Conservation (phyloP, 1,284 basidiomycete species). For the Cryptococcus neoformans region DNA sequence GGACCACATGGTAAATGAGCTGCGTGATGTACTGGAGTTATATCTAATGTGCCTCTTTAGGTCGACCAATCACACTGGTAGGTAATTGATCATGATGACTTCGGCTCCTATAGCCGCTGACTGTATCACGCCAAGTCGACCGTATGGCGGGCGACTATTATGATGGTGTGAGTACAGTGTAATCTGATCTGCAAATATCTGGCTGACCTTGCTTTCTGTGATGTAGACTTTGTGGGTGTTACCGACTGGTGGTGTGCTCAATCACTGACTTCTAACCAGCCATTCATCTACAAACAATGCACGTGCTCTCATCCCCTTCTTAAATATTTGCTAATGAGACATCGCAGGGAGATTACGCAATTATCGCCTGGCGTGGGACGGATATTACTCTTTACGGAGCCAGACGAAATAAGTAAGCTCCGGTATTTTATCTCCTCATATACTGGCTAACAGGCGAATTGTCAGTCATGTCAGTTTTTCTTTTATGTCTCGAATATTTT, state of each 20-base stretch:
- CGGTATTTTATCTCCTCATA: constrained; percentile 26
- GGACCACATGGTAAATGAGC: constrained; percentile 1
- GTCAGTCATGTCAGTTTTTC: neutral
- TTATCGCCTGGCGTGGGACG: constrained; percentile 27
- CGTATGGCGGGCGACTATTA: constrained; percentile 9
- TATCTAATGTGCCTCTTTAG: constrained; percentile 4
- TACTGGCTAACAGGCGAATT: constrained; percentile 10
- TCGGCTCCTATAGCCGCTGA: no score
- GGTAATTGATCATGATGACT: neutral
- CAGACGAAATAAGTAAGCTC: constrained; percentile 28
- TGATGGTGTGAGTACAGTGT: constrained; percentile 11
- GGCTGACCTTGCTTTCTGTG: neutral
- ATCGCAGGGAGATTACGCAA: constrained; percentile 26
- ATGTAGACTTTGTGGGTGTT: constrained; percentile 17
- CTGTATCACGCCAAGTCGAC: constrained; percentile 5
- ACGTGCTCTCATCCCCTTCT: neutral
- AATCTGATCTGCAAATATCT: neutral
- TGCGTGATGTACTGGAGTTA: neutral
- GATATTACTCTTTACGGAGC: constrained; percentile 32
- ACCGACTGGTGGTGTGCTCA: no score
- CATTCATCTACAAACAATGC: constrained; percentile 20
- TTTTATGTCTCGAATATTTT: constrained; percentile 14
- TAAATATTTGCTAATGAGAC: neutral
- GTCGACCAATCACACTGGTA: constrained; percentile 20
- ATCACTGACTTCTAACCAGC: constrained; percentile 3